A percentile compares a stretch with the other conserved stretches of the same genome.
These are phyloP conservation scores for Fonsecaea pedrosoi DNA, from an alignment of 2,329 filamentous ascomycete genomes.

Conservation along the genomic window DNA sequence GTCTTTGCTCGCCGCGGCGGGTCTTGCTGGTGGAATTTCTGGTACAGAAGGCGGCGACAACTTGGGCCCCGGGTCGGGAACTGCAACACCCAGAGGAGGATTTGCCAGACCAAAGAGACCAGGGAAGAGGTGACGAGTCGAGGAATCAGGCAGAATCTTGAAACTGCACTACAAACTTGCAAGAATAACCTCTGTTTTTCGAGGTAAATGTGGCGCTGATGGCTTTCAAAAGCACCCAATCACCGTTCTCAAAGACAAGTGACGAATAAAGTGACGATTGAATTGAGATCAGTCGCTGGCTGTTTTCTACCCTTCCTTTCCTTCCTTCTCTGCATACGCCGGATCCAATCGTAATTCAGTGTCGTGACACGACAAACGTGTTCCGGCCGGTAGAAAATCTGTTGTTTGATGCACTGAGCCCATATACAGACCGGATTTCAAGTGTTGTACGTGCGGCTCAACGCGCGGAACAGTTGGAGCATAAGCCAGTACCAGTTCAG, in stretches of 20 bases:
- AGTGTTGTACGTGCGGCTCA: not conserved
- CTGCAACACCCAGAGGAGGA: conserved; percentile 55
- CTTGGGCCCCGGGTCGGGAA: conserved; percentile 49
- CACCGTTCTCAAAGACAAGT: not conserved
- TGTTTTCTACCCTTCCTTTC: not conserved
- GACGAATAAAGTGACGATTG: not conserved
- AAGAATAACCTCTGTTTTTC: not conserved
- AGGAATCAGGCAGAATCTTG: not conserved
- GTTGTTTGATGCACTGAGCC: not conserved
- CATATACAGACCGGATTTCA: not conserved
- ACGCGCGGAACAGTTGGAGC: not conserved
- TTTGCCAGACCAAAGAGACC: conserved; percentile 71
- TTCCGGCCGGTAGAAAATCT: not conserved
- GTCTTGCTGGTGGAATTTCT: conserved; percentile 16
- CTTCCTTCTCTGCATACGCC: not conserved
- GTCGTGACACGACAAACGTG: not conserved
- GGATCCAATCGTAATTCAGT: too few species aligned
- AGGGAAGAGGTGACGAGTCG: conserved; percentile 49
- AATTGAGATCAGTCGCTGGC: not conserved
- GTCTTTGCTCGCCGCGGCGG: conserved; percentile 16
- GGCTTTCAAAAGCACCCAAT: not conserved
- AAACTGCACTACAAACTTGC: not conserved
- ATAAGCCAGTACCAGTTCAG: not conserved
- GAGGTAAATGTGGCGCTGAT: not conserved
- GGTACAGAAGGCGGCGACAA: conserved; percentile 21